These are phyloP conservation scores for Moesziomyces parantarcticus DNA, from an alignment of 1,284 basidiomycete species.

Conservation along the genomic window DNA sequence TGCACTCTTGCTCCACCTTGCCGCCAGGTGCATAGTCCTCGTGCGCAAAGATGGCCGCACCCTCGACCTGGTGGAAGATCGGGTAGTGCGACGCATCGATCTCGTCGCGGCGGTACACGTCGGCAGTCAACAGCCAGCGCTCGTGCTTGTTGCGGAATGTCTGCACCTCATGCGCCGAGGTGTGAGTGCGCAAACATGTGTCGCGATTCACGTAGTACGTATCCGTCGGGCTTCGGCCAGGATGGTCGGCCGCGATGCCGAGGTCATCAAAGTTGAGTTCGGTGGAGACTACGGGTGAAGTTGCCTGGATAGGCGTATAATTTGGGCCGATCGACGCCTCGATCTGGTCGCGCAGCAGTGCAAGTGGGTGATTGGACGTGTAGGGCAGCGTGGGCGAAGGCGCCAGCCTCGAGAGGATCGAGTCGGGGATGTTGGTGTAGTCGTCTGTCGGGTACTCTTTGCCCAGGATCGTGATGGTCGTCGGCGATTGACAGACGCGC, in stretches of 20 bases:
- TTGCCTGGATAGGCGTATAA: conserved; percentile 71
- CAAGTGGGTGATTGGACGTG: conserved; percentile 83
- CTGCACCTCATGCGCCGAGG: conserved; percentile 96
- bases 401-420: conserved; percentile 81
- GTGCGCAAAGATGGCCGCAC: conserved; percentile 79
- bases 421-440: conserved; percentile 84
- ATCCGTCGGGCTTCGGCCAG: conserved; percentile 87
- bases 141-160: conserved; percentile 81
- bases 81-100: conserved; percentile 97
- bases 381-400: conserved; percentile 76
- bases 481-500: conserved; percentile 1
- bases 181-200: conserved; percentile 95
- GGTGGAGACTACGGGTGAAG: conserved; percentile 89
- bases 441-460: conserved; percentile 76
- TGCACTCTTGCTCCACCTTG: conserved; percentile 72
- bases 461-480: conserved; percentile 35
- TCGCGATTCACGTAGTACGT: conserved; percentile 94
- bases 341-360: conserved; percentile 84
- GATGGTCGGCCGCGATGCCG: conserved; percentile 91
- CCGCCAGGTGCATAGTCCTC: conserved; percentile 69
- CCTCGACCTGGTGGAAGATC: conserved; percentile 99
- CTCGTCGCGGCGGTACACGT: conserved; percentile 98
- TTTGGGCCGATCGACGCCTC: conserved; percentile 79
- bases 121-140: conserved; percentile 92
- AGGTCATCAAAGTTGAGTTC: conserved; percentile 96